Evolutionary conservation across 768 basidiomycete species (phyloP), one percentile per base, ranked within the genome.

Genomic region (Boletus patriciae): DNA sequence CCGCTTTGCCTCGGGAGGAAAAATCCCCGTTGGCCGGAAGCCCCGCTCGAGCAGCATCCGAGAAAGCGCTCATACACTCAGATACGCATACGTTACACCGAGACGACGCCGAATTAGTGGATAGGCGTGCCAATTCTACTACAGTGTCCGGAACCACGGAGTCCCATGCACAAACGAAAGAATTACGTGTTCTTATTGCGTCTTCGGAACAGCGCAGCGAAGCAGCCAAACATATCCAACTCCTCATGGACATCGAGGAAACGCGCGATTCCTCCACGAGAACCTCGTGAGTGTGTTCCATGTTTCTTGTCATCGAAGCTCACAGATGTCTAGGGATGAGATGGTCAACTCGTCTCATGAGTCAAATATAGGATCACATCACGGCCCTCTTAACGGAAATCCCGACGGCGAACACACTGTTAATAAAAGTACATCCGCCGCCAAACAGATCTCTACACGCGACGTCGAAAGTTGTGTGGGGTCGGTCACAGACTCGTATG

Each of bases 311-410:
- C 5, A 10, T 16, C 6, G 31, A 36, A 41, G 13, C 33, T 61
- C 38, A 64, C 19, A 16, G 21, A 37, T 46, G 3, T 19, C 4
- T 18, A 64, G 62, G 38, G 38, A 49, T 16, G 46, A 38, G 21
- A 37, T 23, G 19, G 23, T 42, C 31, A 23, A n/a, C 6, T 19
- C 15, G 0, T 41, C 48, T 44, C 21, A 25, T 1, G 18, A 25
- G 8, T 27, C 33, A 7, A 43, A 43, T 13, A 6, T 6, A 12
- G 46, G n/a, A 3, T 46, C n/a, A 13, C 21, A n/a, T 23, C 46
- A 13, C 1, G 47, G 23, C 13, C 23, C n/a, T n/a, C 4, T 11
- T 1, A 16, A 12, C 13, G 43, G 25, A 41, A 41, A 9, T 15
- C 6, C n/a, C 9, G 36, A 45, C 16, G 18, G 34, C 38, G n/a